phyloP scores from a whole-genome alignment of 2,329 filamentous ascomycete genomes.

The Pseudogymnoascus verrucosus region DNA sequence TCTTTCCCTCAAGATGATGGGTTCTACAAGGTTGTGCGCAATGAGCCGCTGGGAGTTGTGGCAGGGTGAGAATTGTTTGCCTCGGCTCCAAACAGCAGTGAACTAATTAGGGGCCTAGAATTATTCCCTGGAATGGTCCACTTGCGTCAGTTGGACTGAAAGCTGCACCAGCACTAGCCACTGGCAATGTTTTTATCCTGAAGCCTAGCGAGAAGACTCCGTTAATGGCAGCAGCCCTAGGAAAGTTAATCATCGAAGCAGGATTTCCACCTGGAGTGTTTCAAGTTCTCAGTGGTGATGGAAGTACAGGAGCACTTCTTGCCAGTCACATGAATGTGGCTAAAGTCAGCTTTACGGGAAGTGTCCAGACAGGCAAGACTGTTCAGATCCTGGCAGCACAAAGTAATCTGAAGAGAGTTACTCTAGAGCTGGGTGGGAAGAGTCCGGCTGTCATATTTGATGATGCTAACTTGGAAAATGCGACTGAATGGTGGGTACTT shows the following conservation, averaged over 20 bases:
- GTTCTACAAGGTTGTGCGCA: constrained; percentile 31
- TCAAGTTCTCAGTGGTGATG: constrained; percentile 33
- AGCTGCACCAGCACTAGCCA: constrained; percentile 50
- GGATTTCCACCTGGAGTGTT: constrained; percentile 32
- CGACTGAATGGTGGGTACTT: constrained; percentile 28
- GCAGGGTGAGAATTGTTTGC: constrained; percentile 24
- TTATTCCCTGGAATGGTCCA: constrained; percentile 51
- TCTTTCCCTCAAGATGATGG: constrained; percentile 36
- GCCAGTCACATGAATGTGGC: constrained; percentile 31
- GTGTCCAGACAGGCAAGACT: constrained; percentile 29
- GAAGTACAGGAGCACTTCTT: constrained; percentile 29
- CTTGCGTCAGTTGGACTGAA: constrained; percentile 43
- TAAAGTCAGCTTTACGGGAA: constrained; percentile 35
- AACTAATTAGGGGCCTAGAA: constrained; percentile 25
- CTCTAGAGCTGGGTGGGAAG: constrained; percentile 37
- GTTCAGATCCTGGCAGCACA: constrained; percentile 33
- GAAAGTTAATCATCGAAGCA: constrained; percentile 16
- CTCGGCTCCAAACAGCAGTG: background rate
- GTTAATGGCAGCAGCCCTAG: constrained; percentile 42
- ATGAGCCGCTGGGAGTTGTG: constrained; percentile 37
- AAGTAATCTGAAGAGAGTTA: constrained; percentile 34
- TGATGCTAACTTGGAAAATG: constrained; percentile 37
- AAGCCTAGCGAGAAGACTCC: constrained; percentile 58
- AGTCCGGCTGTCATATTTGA: constrained; percentile 35
- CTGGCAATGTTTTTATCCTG: constrained; percentile 50